Conservation (phyloP, 352 stramenopile genomes). For the Phytophthora vignae region DNA sequence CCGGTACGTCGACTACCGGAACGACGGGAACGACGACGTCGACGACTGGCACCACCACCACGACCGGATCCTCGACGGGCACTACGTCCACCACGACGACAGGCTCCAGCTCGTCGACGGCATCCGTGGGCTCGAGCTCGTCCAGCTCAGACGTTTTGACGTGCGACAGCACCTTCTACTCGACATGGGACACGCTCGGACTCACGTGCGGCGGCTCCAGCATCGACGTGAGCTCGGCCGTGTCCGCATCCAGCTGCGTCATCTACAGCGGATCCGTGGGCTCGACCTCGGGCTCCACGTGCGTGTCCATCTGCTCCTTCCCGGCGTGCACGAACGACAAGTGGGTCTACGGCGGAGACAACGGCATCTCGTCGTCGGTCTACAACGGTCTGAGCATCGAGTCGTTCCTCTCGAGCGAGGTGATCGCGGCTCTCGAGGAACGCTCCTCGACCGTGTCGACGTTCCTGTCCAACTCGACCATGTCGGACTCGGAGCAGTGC, state of each 20-base stretch:
- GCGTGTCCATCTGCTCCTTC: constrained; percentile 85
- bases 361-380: constrained; percentile 73
- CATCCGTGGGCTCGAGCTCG: constrained; percentile 14
- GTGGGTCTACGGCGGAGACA: constrained; percentile 70
- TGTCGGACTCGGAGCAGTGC: constrained; percentile 69
- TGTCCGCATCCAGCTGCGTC: constrained; percentile 62
- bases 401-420: constrained; percentile 58
- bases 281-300: constrained; percentile 57
- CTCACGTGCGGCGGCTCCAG: constrained; percentile 60
- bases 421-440: constrained; percentile 49
- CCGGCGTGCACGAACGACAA: constrained; percentile 61
- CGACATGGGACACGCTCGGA: constrained; percentile 69
- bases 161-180: constrained; percentile 87
- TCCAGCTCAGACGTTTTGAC: constrained; percentile 52
- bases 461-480: constrained; percentile 69
- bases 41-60: constrained; percentile 17
- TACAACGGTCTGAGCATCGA: constrained; percentile 65
- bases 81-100: constrained; percentile 2
- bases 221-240: constrained; percentile 63
- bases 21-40: constrained; percentile 25
- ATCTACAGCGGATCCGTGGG: constrained; percentile 82
- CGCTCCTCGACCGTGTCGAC: constrained; percentile 52
- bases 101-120: constrained; percentile 26
- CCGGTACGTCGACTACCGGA: constrained; percentile 5
- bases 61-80: constrained; percentile 3